These are phyloP conservation scores for Xanthoconium separans DNA, from an alignment of 1,284 basidiomycete genomes.

Conservation along the genomic window DNA sequence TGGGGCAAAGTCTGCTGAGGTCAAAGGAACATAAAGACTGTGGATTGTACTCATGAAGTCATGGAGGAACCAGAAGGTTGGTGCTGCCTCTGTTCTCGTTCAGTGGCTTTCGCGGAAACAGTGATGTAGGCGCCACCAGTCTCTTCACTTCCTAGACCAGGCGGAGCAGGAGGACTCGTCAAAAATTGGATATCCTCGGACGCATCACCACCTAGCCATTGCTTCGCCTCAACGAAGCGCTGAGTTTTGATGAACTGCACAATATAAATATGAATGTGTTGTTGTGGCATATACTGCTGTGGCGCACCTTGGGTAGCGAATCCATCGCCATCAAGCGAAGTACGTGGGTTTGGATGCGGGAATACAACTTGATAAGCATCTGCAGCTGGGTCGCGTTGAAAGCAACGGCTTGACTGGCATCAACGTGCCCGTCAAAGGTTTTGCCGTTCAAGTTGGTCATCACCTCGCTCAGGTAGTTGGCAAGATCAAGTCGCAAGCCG, in stretches of 20 bases:
- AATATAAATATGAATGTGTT: constrained; percentile 6
- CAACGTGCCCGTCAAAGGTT: constrained; percentile 73
- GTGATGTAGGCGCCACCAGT: constrained; percentile 81
- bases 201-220: constrained; percentile 72
- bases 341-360: constrained; percentile 94
- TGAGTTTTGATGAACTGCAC: constrained; percentile 80
- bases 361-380: constrained; percentile 91
- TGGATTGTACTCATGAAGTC: constrained; percentile 28
- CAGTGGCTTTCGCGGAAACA: constrained; percentile 73
- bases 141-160: constrained; percentile 66
- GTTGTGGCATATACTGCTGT: neutral
- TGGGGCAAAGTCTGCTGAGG: constrained; percentile 19
- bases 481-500: constrained; percentile 90
- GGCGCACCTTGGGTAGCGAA: constrained; percentile 86
- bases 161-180: constrained; percentile 58
- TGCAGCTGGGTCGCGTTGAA: constrained; percentile 94
- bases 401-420: constrained; percentile 72
- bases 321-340: constrained; percentile 98
- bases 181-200: constrained; percentile 59
- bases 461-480: constrained; percentile 88
- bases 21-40: constrained; percentile 7
- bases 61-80: constrained; percentile 26
- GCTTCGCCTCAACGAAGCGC: constrained; percentile 71
- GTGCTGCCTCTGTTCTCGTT: constrained; percentile 45
- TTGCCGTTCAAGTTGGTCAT: constrained; percentile 76